These are phyloP conservation scores for Penicillium mononematosum DNA, from an alignment of 495 filamentous ascomycete species.

Conservation along the genomic window DNA sequence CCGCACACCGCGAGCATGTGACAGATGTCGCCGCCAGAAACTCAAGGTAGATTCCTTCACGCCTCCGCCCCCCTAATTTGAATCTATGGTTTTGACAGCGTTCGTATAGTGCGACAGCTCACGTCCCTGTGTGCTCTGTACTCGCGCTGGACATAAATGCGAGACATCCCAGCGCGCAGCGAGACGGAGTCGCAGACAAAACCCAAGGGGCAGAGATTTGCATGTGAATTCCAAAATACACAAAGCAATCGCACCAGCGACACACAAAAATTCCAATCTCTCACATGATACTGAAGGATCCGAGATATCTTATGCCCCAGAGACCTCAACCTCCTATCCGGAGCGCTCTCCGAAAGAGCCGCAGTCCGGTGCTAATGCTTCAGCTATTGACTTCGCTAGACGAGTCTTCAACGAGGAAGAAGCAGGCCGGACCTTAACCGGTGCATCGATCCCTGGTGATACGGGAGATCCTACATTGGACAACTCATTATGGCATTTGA, in stretches of 20 bases:
- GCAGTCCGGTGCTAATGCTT: slow-evolving; percentile 7
- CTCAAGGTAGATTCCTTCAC: slow-evolving; percentile 14
- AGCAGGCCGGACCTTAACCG: slow-evolving; percentile 7
- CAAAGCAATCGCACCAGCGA: slow-evolving; percentile 4
- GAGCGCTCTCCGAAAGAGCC: slow-evolving; percentile 4
- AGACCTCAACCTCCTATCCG: not conserved
- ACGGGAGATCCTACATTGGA: not conserved
- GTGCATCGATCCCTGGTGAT: slow-evolving; percentile 9
- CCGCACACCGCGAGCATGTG: slow-evolving; percentile 14
- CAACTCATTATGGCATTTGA: slow-evolving; percentile 16
- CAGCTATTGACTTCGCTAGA: slow-evolving; percentile 8
- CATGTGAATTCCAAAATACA: not conserved
- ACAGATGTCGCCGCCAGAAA: slow-evolving; percentile 24
- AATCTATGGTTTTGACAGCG: not conserved
- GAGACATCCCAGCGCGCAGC: slow-evolving; percentile 4
- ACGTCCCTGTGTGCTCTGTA: slow-evolving; percentile 8
- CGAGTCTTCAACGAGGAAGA: slow-evolving; percentile 12
- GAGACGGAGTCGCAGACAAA: not conserved
- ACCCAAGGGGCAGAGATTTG: not conserved
- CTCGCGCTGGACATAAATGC: slow-evolving; percentile 6
- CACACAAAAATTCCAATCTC: not conserved
- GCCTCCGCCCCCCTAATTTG: not conserved
- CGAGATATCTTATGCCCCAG: not conserved
- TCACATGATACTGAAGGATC: not conserved
- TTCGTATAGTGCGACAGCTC: slow-evolving; percentile 2